Evolutionary conservation across 352 stramenopile genomes (phyloP).

Genomic region (Globisporangium spiculum): DNA sequence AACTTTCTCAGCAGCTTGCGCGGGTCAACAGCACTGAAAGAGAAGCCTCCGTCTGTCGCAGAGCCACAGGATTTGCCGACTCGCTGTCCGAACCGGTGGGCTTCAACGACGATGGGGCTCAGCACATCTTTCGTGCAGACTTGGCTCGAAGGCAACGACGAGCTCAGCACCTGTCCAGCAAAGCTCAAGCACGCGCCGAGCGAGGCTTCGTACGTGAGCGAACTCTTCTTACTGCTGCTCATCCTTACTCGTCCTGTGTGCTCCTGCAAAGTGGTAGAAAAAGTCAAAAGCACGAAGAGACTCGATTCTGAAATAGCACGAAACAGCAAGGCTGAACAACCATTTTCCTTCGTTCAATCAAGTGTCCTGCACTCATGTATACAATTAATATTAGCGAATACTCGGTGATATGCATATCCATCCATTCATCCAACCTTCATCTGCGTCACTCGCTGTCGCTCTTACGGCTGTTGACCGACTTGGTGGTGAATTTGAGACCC

Average conservation of each 20-base stretch:
- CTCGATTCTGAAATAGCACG: neutral
- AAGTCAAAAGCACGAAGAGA: neutral
- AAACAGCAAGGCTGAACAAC: neutral
- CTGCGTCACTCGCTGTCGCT: neutral
- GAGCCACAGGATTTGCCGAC: conserved; percentile 10
- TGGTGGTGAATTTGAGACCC: neutral
- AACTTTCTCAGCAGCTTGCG: conserved; percentile 27
- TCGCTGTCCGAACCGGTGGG: conserved; percentile 50
- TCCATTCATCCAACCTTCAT: neutral
- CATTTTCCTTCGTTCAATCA: neutral
- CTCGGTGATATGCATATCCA: neutral
- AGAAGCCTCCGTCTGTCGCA: neutral
- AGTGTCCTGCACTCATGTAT: neutral
- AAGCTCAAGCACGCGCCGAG: conserved; percentile 48
- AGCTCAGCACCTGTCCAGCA: conserved; percentile 30
- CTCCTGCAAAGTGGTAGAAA: neutral
- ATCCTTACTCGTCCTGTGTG: conserved; percentile 2
- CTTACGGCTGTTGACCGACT: neutral
- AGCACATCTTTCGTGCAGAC: conserved; percentile 50
- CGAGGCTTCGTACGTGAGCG: conserved; percentile 24
- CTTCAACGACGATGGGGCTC: conserved; percentile 50
- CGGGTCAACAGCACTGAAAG: conserved; percentile 10
- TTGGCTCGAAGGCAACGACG: conserved; percentile 18
- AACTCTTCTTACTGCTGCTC: conserved; percentile 30
- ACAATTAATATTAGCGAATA: conserved; percentile 7